These are phyloP conservation scores for Ascochyta lentis DNA, from an alignment of 2,329 filamentous ascomycete genomes.

Conservation along the genomic window DNA sequence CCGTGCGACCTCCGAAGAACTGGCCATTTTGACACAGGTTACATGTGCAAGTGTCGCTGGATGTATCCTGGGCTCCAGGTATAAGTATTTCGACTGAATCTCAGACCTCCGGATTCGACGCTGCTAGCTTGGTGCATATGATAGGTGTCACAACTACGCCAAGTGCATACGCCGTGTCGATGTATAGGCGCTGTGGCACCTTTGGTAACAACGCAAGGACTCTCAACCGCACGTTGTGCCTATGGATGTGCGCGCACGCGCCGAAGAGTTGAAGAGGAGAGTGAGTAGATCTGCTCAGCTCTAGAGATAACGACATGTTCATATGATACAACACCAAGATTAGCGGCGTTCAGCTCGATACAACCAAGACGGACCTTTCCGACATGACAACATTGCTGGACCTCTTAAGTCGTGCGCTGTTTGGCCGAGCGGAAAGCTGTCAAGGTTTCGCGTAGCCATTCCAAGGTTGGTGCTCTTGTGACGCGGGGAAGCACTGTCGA, in stretches of 20 bases:
- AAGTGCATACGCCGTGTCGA: neutral
- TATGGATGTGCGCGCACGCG: slow-evolving; percentile 10
- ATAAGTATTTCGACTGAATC: neutral
- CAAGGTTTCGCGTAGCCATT: slow-evolving; percentile 23
- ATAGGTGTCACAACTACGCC: slow-evolving; percentile 18
- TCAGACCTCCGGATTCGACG: slow-evolving; percentile 7
- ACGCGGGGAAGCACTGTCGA: slow-evolving; percentile 24
- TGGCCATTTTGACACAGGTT: slow-evolving; percentile 1
- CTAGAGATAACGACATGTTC: slow-evolving; percentile 20
- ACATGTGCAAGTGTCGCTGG: neutral
- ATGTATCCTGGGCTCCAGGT: neutral
- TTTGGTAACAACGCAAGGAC: neutral
- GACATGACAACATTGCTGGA: slow-evolving; percentile 5
- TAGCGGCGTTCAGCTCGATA: slow-evolving; percentile 21
- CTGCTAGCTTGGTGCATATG: slow-evolving; percentile 22
- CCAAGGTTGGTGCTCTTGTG: slow-evolving; percentile 24
- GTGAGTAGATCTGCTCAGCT: slow-evolving; percentile 4
- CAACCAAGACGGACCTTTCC: slow-evolving; percentile 21
- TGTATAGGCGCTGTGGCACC: neutral
- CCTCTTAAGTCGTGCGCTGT: slow-evolving; percentile 18
- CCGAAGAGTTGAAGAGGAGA: neutral
- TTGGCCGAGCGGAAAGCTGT: slow-evolving; percentile 20
- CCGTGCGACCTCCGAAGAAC: neutral
- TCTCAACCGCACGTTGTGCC: slow-evolving; percentile 5
- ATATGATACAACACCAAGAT: slow-evolving; percentile 26